Evolutionary conservation across 192 early-diverging fungal genomes (phyloP).

Genomic region (Entophlyctis luteolus): DNA sequence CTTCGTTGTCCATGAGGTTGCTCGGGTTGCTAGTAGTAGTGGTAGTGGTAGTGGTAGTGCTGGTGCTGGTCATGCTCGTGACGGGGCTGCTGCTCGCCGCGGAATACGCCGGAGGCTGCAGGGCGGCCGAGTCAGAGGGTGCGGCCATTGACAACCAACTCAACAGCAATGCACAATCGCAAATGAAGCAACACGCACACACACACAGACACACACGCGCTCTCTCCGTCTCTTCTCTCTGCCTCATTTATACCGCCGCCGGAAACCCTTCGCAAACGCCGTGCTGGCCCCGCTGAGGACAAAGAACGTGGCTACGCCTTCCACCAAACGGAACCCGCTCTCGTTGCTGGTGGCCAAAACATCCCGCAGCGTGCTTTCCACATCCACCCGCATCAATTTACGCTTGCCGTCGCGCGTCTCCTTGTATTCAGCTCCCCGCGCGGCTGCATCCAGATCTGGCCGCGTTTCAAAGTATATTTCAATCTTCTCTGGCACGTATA

Average conservation of each 20-base stretch:
- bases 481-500: constrained; percentile 67
- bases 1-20: too few species aligned
- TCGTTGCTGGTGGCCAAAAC: constrained; percentile 57
- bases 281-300: constrained; percentile 65
- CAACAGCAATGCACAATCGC: too few species aligned
- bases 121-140: too few species aligned
- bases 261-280: constrained; percentile 61
- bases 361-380: constrained; percentile 53
- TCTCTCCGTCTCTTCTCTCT: too few species aligned
- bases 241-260: constrained; percentile 49
- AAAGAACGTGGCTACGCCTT: constrained; percentile 83
- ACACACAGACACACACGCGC: too few species aligned
- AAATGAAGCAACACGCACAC: too few species aligned
- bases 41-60: too few species aligned
- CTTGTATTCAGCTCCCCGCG: constrained; percentile 33
- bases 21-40: too few species aligned
- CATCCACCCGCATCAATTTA: constrained; percentile 39
- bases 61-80: too few species aligned
- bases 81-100: too few species aligned
- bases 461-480: constrained; percentile 77
- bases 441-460: constrained; percentile 25
- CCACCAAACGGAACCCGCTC: constrained; percentile 73
- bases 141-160: too few species aligned
- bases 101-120: too few species aligned
- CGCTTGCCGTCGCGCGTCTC: constrained; percentile 53